phyloP scores from a whole-genome alignment of 2,329 filamentous ascomycete species.

The Penicillium sp. region DNA sequence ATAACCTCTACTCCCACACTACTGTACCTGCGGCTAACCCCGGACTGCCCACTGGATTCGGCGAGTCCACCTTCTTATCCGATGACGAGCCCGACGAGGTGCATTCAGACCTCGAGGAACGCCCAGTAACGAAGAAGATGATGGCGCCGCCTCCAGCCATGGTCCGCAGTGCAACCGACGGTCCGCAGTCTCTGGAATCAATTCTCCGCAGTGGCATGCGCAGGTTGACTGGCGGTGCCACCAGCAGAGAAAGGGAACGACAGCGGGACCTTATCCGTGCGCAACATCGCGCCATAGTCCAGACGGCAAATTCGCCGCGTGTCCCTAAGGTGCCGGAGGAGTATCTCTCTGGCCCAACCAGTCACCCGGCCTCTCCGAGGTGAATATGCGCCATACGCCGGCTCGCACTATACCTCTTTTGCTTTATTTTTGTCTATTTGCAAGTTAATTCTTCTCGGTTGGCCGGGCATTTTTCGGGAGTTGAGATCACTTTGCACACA shows the following conservation, averaged over 20 bases:
- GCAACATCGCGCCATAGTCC: conserved; percentile 41
- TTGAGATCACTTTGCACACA: conserved; percentile 16
- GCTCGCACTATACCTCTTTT: not conserved
- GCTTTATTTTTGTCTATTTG: conserved; percentile 1
- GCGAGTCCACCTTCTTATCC: conserved; percentile 61
- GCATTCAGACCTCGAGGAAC: conserved; percentile 79
- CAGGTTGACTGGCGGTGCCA: conserved; percentile 45
- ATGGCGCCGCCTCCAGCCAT: conserved; percentile 23
- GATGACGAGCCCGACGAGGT: conserved; percentile 75
- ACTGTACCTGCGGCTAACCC: conserved; percentile 51
- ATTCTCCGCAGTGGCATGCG: conserved; percentile 48
- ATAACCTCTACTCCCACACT: conserved; percentile 43
- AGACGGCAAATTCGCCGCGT: conserved; percentile 41
- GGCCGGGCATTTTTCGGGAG: conserved; percentile 21
- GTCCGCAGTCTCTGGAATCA: conserved; percentile 44
- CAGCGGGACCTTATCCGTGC: conserved; percentile 44
- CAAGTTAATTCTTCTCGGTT: conserved; percentile 8
- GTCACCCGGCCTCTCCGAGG: conserved; percentile 37
- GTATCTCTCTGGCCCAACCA: conserved; percentile 41
- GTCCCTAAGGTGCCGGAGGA: conserved; percentile 49
- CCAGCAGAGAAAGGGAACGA: conserved; percentile 43
- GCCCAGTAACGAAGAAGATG: conserved; percentile 36
- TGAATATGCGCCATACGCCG: conserved; percentile 2
- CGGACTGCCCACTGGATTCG: conserved; percentile 47
- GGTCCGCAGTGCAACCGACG: conserved; percentile 37